phyloP scores from a whole-genome alignment of 1,284 basidiomycete species.

The Moniliophthora roreri region DNA sequence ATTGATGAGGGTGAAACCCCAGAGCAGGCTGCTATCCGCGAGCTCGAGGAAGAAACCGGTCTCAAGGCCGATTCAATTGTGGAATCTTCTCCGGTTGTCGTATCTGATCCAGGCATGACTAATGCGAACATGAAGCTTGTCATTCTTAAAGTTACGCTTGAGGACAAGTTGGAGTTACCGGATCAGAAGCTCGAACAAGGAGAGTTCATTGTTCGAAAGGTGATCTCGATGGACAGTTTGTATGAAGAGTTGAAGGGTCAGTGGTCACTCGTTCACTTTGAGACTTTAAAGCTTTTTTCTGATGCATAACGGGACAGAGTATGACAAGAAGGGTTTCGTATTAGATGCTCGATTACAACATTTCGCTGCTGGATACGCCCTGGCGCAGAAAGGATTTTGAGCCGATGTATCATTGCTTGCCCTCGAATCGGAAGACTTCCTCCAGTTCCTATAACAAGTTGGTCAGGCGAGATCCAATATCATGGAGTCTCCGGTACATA shows the following conservation, averaged over 20 bases:
- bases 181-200: constrained; percentile 74
- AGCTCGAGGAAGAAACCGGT: constrained; percentile 91
- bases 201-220: constrained; percentile 76
- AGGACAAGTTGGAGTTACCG: constrained; percentile 59
- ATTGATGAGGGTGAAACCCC: constrained; percentile 81
- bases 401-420: constrained; percentile 19
- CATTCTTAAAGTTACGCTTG: constrained; percentile 60
- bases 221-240: constrained; percentile 70
- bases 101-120: constrained; percentile 85
- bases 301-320: constrained; percentile 44
- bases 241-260: constrained; percentile 64
- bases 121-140: constrained; percentile 82
- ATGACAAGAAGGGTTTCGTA: constrained; percentile 69
- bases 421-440: constrained; percentile 76
- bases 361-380: constrained; percentile 69
- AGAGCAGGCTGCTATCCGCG: constrained; percentile 77
- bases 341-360: constrained; percentile 78
- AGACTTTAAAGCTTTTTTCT: constrained; percentile 8
- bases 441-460: constrained; percentile 46
- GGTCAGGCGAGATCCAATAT: not conserved
- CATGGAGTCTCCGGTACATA: constrained; percentile 26
- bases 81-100: constrained; percentile 69
- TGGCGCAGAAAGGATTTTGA: constrained; percentile 35
- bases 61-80: constrained; percentile 67
- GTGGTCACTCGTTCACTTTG: constrained; percentile 19